Conservation (phyloP, 108 stramenopile species). For the Nitzschia sp. region DNA sequence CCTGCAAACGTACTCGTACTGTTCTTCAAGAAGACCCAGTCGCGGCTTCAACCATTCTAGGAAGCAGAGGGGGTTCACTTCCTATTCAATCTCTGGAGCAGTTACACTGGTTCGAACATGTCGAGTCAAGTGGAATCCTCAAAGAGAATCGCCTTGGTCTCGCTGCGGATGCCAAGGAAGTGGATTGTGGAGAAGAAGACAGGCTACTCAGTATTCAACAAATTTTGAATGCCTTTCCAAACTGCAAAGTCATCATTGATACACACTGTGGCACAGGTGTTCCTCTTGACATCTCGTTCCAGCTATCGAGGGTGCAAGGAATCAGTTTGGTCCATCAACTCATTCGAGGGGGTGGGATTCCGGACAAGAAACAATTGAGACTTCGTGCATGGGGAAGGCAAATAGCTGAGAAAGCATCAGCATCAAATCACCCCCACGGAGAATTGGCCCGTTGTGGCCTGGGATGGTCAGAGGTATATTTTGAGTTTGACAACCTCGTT, state of each 20-base stretch:
- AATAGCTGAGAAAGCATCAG: neutral
- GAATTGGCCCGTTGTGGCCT: neutral
- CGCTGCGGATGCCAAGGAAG: neutral
- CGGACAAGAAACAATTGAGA: neutral
- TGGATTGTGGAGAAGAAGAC: neutral
- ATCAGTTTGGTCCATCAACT: constrained; percentile 1
- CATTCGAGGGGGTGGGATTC: neutral
- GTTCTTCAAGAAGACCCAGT: neutral
- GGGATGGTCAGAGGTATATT: neutral
- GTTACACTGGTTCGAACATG: neutral
- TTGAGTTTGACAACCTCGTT: neutral
- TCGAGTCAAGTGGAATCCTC: neutral
- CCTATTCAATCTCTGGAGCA: neutral
- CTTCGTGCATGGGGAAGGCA: neutral
- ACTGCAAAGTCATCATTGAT: neutral
- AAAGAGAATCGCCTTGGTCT: neutral
- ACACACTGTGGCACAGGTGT: neutral
- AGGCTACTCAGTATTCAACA: neutral
- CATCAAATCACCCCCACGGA: neutral
- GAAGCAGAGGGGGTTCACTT: neutral
- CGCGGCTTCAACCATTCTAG: neutral
- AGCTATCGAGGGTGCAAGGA: neutral
- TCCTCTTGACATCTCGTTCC: neutral
- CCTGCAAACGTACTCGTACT: neutral
- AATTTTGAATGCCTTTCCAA: neutral